Percentiles rank a stretch among this genome's conserved stretches.
These are phyloP conservation scores for Gracilaria gracilis DNA, from an alignment of 23 red algal genomes.

Conservation along the genomic window DNA sequence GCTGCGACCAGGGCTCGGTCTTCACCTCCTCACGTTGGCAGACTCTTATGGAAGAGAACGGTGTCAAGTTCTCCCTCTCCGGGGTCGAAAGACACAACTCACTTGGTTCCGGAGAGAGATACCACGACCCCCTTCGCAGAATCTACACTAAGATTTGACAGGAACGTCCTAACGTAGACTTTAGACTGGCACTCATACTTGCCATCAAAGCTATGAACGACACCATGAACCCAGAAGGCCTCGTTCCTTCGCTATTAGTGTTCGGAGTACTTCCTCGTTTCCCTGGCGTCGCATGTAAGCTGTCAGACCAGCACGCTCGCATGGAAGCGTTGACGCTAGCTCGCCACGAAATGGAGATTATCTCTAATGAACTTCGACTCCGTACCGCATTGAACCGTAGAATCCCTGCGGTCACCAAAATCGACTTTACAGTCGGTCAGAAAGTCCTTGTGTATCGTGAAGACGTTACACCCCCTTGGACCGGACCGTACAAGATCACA, in stretches of 20 bases:
- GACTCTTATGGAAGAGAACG: neutral
- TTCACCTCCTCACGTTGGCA: slow-evolving; percentile 18
- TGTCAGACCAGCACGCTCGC: neutral
- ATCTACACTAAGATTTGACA: neutral
- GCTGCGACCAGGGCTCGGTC: slow-evolving; percentile 9
- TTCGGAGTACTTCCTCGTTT: neutral
- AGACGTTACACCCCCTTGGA: neutral
- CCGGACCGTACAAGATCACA: neutral
- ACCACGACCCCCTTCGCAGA: slow-evolving; percentile 16
- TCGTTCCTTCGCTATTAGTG: neutral
- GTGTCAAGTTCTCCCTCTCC: neutral
- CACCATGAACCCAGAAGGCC: slow-evolving; percentile 19
- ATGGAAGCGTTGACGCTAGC: neutral
- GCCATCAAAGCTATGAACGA: slow-evolving; percentile 21
- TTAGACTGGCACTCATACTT: neutral
- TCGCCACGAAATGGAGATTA: slow-evolving; percentile 1
- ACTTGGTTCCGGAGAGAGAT: slow-evolving; percentile 22
- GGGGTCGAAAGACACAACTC: slow-evolving; percentile 27
- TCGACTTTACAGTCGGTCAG: neutral
- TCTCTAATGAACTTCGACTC: neutral
- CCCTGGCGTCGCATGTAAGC: neutral
- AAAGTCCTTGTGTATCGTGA: neutral
- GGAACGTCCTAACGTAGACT: neutral
- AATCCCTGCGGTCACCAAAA: neutral
- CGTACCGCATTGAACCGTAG: neutral